phyloP scores from a whole-genome alignment of 2,329 filamentous ascomycete species.

The Biscogniauxia marginata region DNA sequence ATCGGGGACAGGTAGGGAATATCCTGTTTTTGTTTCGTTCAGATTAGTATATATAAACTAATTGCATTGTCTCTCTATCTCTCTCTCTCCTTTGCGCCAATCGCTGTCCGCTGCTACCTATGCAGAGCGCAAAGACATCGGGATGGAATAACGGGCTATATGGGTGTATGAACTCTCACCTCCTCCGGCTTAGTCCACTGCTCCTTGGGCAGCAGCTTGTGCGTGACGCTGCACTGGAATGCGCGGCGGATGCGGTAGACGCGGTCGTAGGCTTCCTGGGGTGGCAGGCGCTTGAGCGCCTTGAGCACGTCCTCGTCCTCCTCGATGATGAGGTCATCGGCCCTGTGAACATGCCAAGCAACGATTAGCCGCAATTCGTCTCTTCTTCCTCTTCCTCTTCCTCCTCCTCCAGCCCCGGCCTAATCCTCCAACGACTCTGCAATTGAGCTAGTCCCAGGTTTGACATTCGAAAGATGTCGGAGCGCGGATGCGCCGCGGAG shows the following conservation, averaged over 20 bases:
- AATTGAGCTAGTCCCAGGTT: not conserved
- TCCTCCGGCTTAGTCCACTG: constrained; percentile 60
- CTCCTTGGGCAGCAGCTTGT: constrained; percentile 63
- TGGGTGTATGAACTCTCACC: no score
- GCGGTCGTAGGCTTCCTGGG: constrained; percentile 93
- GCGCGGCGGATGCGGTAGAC: constrained; percentile 96
- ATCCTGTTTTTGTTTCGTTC: constrained; percentile 39
- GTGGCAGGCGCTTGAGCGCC: constrained; percentile 84
- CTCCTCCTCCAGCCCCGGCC: not conserved
- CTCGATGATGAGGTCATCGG: constrained; percentile 93
- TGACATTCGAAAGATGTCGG: no score
- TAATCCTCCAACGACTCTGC: not conserved
- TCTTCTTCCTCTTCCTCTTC: not conserved
- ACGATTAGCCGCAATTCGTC: constrained; percentile 8
- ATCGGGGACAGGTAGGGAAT: constrained; percentile 53
- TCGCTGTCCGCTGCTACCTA: not conserved
- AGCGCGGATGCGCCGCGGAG: no score
- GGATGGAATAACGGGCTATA: not conserved
- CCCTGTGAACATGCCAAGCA: constrained; percentile 50
- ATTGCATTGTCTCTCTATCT: not conserved
- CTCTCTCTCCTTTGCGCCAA: not conserved
- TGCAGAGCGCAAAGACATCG: not conserved
- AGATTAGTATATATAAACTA: constrained; percentile 9
- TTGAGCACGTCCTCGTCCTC: constrained; percentile 84
- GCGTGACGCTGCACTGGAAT: constrained; percentile 69